Conservation (phyloP, 2,329 filamentous ascomycete genomes). For the Cladosporium colombiae region DNA sequence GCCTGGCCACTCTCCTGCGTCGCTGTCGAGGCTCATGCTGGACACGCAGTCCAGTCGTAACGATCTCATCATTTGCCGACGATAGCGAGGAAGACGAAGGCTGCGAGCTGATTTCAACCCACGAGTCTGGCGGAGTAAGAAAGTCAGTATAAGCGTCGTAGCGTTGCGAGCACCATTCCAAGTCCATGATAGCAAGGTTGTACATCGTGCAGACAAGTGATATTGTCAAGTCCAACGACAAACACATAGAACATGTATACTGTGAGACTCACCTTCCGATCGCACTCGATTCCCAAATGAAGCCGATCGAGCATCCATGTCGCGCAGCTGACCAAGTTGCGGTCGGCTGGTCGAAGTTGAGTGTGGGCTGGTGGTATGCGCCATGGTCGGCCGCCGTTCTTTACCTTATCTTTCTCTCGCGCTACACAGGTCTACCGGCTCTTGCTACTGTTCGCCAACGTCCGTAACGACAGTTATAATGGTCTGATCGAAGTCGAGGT, state of each 20-base stretch:
- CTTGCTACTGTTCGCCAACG: conserved; percentile 1
- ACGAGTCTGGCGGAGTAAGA: conserved; percentile 70
- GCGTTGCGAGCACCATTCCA: conserved; percentile 3
- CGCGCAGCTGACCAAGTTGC: conserved; percentile 29
- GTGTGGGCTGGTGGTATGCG: conserved; percentile 5
- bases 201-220: conserved; percentile 8
- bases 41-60: conserved; percentile 82
- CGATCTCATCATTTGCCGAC: conserved; percentile 80
- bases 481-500: conserved; percentile 4
- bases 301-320: conserved; percentile 32
- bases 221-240: neutral
- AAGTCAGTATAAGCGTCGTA: conserved; percentile 32
- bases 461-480: neutral
- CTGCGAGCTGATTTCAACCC: conserved; percentile 91
- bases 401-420: neutral
- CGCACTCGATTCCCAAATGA: conserved; percentile 35
- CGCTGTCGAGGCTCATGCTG: conserved; percentile 66
- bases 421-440: neutral
- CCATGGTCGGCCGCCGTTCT: conserved; percentile 1
- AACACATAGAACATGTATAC: neutral
- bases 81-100: conserved; percentile 92
- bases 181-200: conserved; percentile 13
- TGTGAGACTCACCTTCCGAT: conserved; percentile 32
- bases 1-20: conserved; percentile 52
- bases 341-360: conserved; percentile 13